Evolutionary conservation across 768 basidiomycete genomes (phyloP), one percentile per base, ranked within the genome.

Genomic region (Leccinum broughii): DNA sequence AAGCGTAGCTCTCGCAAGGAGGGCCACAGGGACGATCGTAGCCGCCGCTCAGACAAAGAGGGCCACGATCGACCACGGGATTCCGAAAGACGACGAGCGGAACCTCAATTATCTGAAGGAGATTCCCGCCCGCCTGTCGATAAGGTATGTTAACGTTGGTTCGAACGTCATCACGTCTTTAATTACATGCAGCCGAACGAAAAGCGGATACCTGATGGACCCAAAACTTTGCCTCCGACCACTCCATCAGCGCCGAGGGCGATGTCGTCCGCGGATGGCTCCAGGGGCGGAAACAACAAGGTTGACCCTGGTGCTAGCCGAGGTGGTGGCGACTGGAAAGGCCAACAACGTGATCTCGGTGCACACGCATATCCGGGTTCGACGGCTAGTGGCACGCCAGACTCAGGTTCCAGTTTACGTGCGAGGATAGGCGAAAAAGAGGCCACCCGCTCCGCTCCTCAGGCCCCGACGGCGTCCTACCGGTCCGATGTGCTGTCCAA

Each of bases 1-100:
- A 93, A 93, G 72, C 87, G 91, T n/a, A 83, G 84, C 60, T 88
- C 90, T 59, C 85, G 91, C 53, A 90, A 89, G 69, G 90, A 92
- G 3, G 75, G 83, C 32, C 88, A 90, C 67, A 85, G 90, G 53
- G 91, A 92, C 57, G 90, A 92, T 41, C 81, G 90, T 37, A 77
- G 76, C 62, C 85, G 90, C 28, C 84, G 90, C 55, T 76, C 78
- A 13, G 90, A 91, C 49, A 90, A 90, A 70, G 89, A 91, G 51
- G 72, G 79, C 28, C 83, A 86, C 60, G 89, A 90, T 32, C 81
- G 88, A 51, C 77, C 74, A 30, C 83, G 88, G 57, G 90, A 92
- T 24, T 83, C 86, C 3, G 82, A 90, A 62, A 80, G 90, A 57
- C 82, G 88, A 48, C 75, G 82, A 54, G 86, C 82, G 62, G 89